Evolutionary conservation across 495 filamentous ascomycete species (phyloP), one percentile per base, ranked within the genome.

Genomic region (Penicillium alfredii): DNA sequence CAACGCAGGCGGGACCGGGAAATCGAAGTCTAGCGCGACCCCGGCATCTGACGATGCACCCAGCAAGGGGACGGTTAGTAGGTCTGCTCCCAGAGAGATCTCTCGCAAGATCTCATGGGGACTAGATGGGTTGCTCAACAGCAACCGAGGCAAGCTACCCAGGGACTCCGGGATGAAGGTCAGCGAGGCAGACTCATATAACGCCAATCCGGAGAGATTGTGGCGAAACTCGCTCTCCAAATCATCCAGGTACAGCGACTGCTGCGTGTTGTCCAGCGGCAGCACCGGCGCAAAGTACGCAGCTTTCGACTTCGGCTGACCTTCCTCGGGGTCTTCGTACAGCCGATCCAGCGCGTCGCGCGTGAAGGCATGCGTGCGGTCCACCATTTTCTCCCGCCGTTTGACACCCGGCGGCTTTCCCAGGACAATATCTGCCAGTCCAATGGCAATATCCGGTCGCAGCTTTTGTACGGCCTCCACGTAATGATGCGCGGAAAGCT

Each of bases 241-340:
- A 8, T 77, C 74, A 12, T 81, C 73, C 8, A 94, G 47, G 44
- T 95, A 96, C 35, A 84, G 73, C 34, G 70, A 74, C 51, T 96
- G 89, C 29, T 80, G 71, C 6, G 80, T 64, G 36, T 76, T 77
- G n/a, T 78, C 69, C 6, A 95, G 63, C 1, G 89, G 86, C 8
- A 94, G 65, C 0, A 95, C 56, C 0, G 89, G 85, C 2, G 89
- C 89, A 53, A 95, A 94, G 28, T 88, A 71, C n/a, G 53, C 51
- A 6, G 58, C 51, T 17, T 57, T 54, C 6, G 56, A 45, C 13
- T 53, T 53, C n/a, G n/a, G n/a, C n/a, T n/a, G n/a, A n/a, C 55
- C 41, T 12, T 60, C 54, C 8, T 64, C 63, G 12, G 55, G 49
- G 3, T 55, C 26, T 4, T 63, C 60, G 23, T 80, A 66, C 19